phyloP scores from a whole-genome alignment of 768 basidiomycete genomes.

The Lepiota subincarnata region DNA sequence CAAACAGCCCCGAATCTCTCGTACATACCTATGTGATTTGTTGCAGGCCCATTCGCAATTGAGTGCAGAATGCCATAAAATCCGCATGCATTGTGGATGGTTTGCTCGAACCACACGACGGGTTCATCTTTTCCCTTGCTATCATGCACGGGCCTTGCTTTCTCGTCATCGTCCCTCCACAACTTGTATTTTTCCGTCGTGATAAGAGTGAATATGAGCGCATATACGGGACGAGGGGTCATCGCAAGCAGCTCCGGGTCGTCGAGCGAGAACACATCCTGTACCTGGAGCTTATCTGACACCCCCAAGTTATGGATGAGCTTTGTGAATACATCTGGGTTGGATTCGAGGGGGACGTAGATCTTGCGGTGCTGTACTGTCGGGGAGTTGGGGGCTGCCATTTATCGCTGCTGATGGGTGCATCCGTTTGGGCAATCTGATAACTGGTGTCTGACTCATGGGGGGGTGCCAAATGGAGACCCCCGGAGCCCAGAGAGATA shows the following conservation, averaged over 20 bases:
- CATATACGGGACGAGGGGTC: slow-evolving; percentile 26
- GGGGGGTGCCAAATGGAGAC: slow-evolving; percentile 1
- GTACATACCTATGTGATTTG: slow-evolving; percentile 16
- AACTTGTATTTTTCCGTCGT: slow-evolving; percentile 19
- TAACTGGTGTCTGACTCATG: not conserved
- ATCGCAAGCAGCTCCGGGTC: slow-evolving; percentile 28
- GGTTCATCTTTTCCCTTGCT: slow-evolving; percentile 27
- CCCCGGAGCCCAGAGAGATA: not conserved
- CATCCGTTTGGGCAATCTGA: not conserved
- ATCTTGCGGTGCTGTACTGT: slow-evolving; percentile 19
- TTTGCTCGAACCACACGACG: slow-evolving; percentile 34
- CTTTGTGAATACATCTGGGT: slow-evolving; percentile 32
- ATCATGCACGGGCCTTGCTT: slow-evolving; percentile 20
- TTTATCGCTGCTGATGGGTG: not conserved
- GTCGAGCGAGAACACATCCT: slow-evolving; percentile 31
- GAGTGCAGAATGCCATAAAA: slow-evolving; percentile 33
- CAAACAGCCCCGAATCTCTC: slow-evolving; percentile 12
- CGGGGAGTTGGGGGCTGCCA: not conserved
- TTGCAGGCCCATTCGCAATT: slow-evolving; percentile 24
- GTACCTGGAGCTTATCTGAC: slow-evolving; percentile 22
- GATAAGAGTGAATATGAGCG: slow-evolving; percentile 29
- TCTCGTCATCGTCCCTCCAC: slow-evolving; percentile 19
- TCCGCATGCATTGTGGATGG: slow-evolving; percentile 35
- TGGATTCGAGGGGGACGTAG: slow-evolving; percentile 34
- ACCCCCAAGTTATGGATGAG: slow-evolving; percentile 29